A percentile compares a stretch with the other conserved stretches of the same genome.
Evolutionary conservation across 225 moss, liverwort and hornwort genomes (phyloP).

Genomic region (Antitrichia curtipendula): DNA sequence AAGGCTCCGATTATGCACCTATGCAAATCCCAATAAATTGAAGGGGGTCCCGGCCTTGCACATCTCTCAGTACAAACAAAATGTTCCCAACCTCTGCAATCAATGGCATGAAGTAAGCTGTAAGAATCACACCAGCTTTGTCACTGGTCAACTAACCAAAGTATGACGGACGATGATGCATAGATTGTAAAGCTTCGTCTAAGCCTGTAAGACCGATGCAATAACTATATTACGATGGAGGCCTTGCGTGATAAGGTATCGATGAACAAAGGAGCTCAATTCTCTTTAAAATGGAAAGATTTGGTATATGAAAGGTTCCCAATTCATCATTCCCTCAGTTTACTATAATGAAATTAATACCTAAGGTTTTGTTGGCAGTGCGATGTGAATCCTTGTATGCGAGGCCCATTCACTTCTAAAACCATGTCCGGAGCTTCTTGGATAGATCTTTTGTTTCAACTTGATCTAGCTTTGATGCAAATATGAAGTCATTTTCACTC

Average conservation of each 20-base stretch:
- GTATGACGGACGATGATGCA: not conserved
- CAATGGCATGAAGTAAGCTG: not conserved
- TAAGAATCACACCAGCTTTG: not conserved
- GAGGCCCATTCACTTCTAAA: not conserved
- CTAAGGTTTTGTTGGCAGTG: not conserved
- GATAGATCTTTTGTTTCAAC: slow-evolving; percentile 65
- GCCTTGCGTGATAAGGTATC: not conserved
- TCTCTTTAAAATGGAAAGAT: not conserved
- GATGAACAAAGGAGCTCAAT: not conserved
- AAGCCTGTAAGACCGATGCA: not conserved
- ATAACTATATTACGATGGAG: not conserved
- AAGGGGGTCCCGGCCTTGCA: not conserved
- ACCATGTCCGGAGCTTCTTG: slow-evolving; percentile 57
- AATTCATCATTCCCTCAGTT: not conserved
- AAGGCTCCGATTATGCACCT: not conserved
- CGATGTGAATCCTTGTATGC: not conserved
- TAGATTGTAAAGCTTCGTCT: not conserved
- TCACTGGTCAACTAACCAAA: not conserved
- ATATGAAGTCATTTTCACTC: slow-evolving; percentile 80
- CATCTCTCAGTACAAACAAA: not conserved
- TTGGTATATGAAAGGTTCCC: not conserved
- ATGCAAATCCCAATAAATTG: not conserved
- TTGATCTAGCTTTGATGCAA: slow-evolving; percentile 73
- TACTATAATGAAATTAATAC: not conserved
- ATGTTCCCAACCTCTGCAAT: not conserved